phyloP scores from a whole-genome alignment of 257 asterid species.

The Nemophila menziesii region DNA sequence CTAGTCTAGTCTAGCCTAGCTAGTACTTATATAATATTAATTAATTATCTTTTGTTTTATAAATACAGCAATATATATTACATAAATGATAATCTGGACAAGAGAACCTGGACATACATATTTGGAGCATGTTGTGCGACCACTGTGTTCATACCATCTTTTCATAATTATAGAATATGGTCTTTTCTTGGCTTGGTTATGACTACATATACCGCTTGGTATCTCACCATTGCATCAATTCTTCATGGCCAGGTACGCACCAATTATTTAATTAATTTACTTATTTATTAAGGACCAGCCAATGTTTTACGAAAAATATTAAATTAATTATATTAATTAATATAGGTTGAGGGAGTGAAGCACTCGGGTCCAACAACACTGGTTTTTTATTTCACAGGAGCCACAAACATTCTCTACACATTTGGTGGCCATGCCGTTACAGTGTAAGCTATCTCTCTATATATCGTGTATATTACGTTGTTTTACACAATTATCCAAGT shows the following conservation, averaged over 20 bases:
- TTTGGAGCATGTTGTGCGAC: constrained; percentile 90
- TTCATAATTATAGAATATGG: constrained; percentile 85
- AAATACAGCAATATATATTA: constrained; percentile 68
- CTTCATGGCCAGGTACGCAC: constrained; percentile 60
- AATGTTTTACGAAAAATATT: too few relatives aligned
- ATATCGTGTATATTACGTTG: neutral
- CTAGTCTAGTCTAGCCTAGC: neutral
- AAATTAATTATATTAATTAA: too few relatives aligned
- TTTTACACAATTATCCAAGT: neutral
- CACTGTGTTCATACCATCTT: constrained; percentile 73
- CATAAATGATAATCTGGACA: constrained; percentile 76
- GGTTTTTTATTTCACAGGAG: constrained; percentile 86
- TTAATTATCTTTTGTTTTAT: neutral
- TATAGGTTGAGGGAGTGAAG: constrained; percentile 60
- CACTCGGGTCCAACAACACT: constrained; percentile 72
- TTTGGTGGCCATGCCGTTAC: constrained; percentile 95
- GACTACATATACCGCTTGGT: constrained; percentile 83
- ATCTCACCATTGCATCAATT: constrained; percentile 65
- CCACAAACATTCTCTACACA: constrained; percentile 82
- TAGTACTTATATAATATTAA: neutral
- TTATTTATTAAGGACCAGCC: too few relatives aligned
- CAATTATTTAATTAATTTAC: neutral
- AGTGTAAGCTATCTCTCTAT: constrained; percentile 32
- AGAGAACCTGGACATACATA: constrained; percentile 88
- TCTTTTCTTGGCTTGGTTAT: constrained; percentile 66